phyloP scores from a whole-genome alignment of 768 basidiomycete genomes.

The Pilatotrama ljubarskyi region DNA sequence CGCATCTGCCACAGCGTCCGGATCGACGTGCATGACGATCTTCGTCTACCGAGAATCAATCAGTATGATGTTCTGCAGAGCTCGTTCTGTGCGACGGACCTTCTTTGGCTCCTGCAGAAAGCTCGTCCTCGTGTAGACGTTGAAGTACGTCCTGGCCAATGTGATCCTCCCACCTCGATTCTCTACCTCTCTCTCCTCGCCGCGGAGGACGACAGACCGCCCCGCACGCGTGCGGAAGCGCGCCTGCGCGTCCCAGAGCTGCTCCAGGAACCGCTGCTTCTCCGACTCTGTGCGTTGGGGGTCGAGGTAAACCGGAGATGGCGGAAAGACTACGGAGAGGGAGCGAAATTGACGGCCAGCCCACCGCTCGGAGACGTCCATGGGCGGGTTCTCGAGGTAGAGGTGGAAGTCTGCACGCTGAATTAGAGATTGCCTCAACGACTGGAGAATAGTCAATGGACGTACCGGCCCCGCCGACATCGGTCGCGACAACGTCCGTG shows the following conservation, averaged over 20 bases:
- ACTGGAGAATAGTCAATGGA: not conserved
- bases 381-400: slow-evolving; percentile 80
- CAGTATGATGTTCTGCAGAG: no score
- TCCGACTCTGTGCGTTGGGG: slow-evolving; percentile 61
- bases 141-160: slow-evolving; percentile 81
- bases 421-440: not conserved
- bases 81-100: no score
- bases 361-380: slow-evolving; percentile 86
- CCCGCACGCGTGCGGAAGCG: slow-evolving; percentile 70
- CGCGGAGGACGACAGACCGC: slow-evolving; percentile 69
- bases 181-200: slow-evolving; percentile 78
- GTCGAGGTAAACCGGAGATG: slow-evolving; percentile 63
- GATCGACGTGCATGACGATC: slow-evolving; percentile 85
- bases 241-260: slow-evolving; percentile 88
- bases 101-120: slow-evolving; percentile 80
- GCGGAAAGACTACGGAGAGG: slow-evolving; percentile 75
- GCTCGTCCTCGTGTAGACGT: slow-evolving; percentile 80
- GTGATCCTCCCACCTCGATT: slow-evolving; percentile 59
- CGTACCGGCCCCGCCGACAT: slow-evolving; percentile 83
- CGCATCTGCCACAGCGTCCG: slow-evolving; percentile 69
- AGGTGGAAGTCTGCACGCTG: slow-evolving; percentile 70
- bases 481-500: slow-evolving; percentile 79
- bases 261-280: slow-evolving; percentile 84
- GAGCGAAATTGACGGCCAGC: slow-evolving; percentile 82
- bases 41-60: slow-evolving; percentile 73